A percentile compares a stretch with the other conserved stretches of the same genome.
Evolutionary conservation across 805 yeast genomes (phyloP).

Genomic region (Zygoascus bituminiphila): DNA sequence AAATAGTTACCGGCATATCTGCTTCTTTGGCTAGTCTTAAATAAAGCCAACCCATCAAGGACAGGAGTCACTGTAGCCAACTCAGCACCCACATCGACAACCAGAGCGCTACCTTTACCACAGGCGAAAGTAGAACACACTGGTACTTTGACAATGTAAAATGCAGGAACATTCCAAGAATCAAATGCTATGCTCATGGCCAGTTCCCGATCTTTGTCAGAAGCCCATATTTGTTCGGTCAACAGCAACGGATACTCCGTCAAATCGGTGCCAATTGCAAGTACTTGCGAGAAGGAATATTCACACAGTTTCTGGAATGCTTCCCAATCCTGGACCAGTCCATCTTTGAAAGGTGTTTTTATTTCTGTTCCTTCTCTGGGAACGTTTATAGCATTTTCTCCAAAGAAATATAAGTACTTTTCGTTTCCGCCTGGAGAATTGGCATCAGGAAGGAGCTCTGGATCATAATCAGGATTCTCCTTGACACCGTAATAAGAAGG

Average conservation of each 20-base stretch:
- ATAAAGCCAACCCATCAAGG: constrained; percentile 31
- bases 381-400: constrained; percentile 14
- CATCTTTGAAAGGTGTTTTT: constrained; percentile 17
- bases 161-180: constrained; percentile 64
- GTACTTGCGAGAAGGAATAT: constrained; percentile 43
- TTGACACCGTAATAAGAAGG: constrained; percentile 51
- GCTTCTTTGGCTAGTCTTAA: constrained; percentile 47
- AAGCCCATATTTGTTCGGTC: constrained; percentile 85
- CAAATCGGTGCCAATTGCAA: constrained; percentile 41
- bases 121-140: constrained; percentile 85
- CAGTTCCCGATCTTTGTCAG: constrained; percentile 54
- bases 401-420: constrained; percentile 14
- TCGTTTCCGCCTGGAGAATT: constrained; percentile 3
- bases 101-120: constrained; percentile 51
- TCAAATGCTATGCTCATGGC: constrained; percentile 69
- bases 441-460: constrained; percentile 9
- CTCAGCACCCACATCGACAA: constrained; percentile 71
- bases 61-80: constrained; percentile 49
- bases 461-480: constrained; percentile 4
- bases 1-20: constrained; percentile 66
- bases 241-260: constrained; percentile 66
- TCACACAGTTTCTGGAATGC: constrained; percentile 68
- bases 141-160: constrained; percentile 74
- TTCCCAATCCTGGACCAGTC: constrained; percentile 62
- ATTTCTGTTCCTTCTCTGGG: constrained; percentile 18